Conservation (phyloP, 2,329 filamentous ascomycete genomes). For the Calonectria hongkongensis region DNA sequence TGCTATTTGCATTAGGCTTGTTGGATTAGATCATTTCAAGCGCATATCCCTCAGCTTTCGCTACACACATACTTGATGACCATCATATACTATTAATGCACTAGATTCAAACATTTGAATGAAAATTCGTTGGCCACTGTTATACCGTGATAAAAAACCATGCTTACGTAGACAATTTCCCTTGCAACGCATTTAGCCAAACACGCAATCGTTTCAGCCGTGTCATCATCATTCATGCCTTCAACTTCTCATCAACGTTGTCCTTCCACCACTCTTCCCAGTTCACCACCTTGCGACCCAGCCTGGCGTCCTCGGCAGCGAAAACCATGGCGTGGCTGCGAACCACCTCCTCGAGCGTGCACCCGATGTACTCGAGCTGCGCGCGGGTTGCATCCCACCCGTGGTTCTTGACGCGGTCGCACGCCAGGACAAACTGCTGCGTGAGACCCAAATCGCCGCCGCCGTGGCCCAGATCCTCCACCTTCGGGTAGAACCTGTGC, state of each 20-base stretch:
- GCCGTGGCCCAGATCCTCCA: slow-evolving; percentile 63
- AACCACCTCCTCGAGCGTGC: slow-evolving; percentile 90
- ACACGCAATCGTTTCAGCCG: neutral
- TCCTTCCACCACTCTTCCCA: slow-evolving; percentile 85
- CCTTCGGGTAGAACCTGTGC: slow-evolving; percentile 55
- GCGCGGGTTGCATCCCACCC: slow-evolving; percentile 80
- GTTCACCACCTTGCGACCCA: slow-evolving; percentile 80
- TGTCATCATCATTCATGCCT: slow-evolving; percentile 12
- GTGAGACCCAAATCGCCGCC: slow-evolving; percentile 76
- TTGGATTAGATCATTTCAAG: slow-evolving; percentile 46
- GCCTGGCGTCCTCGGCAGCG: slow-evolving; percentile 91
- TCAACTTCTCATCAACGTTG: slow-evolving; percentile 53
- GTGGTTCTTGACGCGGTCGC: slow-evolving; percentile 85
- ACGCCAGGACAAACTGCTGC: slow-evolving; percentile 87
- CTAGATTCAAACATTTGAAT: slow-evolving; percentile 12
- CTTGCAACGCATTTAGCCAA: neutral
- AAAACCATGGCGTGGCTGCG: slow-evolving; percentile 95
- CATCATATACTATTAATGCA: slow-evolving; percentile 39
- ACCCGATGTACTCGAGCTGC: slow-evolving; percentile 85
- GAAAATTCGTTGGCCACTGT: neutral
- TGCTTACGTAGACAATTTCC: neutral
- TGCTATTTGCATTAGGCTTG: slow-evolving; percentile 40
- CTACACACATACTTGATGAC: slow-evolving; percentile 33
- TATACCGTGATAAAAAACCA: neutral
- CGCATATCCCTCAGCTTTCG: slow-evolving; percentile 35